Conservation (phyloP, 169 alveolate species). For the Cryptosporidium viatorum region DNA sequence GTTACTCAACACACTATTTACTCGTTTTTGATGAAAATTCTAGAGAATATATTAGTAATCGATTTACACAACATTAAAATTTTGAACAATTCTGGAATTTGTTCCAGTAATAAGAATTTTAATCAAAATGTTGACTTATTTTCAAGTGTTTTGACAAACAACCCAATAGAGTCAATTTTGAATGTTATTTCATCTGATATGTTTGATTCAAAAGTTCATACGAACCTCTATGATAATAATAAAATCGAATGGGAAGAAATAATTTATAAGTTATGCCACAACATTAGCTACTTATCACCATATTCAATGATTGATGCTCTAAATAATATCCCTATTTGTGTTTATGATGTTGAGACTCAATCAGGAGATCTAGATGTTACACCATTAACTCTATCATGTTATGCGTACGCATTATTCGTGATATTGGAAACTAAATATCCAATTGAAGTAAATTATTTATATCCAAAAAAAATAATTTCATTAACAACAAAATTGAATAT, state of each 20-base stretch:
- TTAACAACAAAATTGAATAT: constrained; percentile 24
- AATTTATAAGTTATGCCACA: constrained; percentile 24
- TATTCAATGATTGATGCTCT: constrained; percentile 16
- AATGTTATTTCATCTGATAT: neutral
- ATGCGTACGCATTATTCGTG: constrained; percentile 40
- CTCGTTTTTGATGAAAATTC: constrained; percentile 28
- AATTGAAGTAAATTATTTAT: constrained; percentile 5
- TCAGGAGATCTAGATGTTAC: constrained; percentile 72
- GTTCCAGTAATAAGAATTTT: neutral
- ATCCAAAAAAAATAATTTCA: constrained; percentile 47
- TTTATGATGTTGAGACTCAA: constrained; percentile 47
- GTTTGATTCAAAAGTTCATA: neutral
- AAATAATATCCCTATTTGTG: constrained; percentile 65
- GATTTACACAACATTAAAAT: constrained; percentile 52
- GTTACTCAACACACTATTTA: constrained; percentile 70
- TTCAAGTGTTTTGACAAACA: neutral
- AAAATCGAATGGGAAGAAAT: neutral
- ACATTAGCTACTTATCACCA: constrained; percentile 44
- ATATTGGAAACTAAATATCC: constrained; percentile 23
- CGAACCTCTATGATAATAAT: neutral
- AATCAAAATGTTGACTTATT: neutral
- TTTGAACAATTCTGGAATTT: neutral
- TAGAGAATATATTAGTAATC: constrained; percentile 38
- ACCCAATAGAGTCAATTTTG: neutral
- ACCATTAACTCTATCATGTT: constrained; percentile 51